phyloP scores from a whole-genome alignment of 352 stramenopile genomes.

The Globisporangium solare region DNA sequence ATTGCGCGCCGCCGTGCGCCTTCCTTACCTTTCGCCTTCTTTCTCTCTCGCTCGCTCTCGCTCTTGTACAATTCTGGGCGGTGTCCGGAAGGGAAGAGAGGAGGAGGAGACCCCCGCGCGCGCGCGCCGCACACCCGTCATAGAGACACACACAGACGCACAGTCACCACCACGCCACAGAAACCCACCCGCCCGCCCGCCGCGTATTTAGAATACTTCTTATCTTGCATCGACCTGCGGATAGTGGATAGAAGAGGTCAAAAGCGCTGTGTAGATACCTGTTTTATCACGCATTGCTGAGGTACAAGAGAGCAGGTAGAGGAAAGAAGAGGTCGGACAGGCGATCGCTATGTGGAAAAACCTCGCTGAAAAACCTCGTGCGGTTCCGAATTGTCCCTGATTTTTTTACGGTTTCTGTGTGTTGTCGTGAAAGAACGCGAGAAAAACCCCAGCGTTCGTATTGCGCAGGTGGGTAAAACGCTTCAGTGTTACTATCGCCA shows the following conservation, averaged over 20 bases:
- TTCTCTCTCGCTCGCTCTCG: too few relatives aligned
- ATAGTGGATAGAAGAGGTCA: too few relatives aligned
- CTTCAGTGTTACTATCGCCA: not conserved
- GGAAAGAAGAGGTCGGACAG: not conserved
- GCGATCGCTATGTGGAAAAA: constrained; percentile 14
- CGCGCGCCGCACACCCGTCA: not conserved
- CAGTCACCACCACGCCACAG: not conserved
- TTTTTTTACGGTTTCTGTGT: constrained; percentile 3
- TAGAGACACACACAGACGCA: not conserved
- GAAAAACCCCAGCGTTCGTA: constrained; percentile 7
- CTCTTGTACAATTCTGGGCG: not conserved
- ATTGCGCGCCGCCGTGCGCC: too few relatives aligned
- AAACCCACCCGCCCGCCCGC: not conserved
- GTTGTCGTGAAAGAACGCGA: constrained; percentile 7
- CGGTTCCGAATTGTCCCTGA: not conserved
- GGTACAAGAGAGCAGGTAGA: not conserved
- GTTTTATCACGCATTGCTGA: too few relatives aligned
- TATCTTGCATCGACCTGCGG: too few relatives aligned
- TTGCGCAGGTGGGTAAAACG: not conserved
- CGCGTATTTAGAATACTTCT: too few relatives aligned
- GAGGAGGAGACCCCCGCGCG: too few relatives aligned
- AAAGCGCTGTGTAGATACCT: not conserved
- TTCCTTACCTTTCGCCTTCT: too few relatives aligned
- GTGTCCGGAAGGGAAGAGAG: not conserved
- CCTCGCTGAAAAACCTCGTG: constrained; percentile 15